Percentiles rank a stretch among this genome's conserved stretches.
phyloP scores from a whole-genome alignment of 352 stramenopile species.

The Phytophthora litchii region DNA sequence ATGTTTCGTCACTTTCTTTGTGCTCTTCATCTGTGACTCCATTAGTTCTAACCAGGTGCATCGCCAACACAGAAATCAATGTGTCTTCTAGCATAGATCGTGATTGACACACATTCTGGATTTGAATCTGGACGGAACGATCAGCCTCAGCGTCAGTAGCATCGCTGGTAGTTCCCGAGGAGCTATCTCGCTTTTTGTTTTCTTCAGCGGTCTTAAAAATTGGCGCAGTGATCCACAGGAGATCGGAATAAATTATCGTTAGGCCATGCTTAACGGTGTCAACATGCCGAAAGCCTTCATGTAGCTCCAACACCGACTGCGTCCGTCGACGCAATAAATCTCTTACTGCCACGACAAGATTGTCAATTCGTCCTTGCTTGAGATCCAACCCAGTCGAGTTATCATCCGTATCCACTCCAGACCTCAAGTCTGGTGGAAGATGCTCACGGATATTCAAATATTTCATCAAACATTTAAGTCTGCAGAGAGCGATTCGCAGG shows the following conservation, averaged over 20 bases:
- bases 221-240: conserved; percentile 74
- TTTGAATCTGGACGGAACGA: conserved; percentile 30
- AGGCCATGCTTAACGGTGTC: conserved; percentile 73
- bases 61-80: conserved; percentile 70
- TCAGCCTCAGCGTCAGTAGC: conserved; percentile 10
- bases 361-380: conserved; percentile 44
- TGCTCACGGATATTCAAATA: conserved; percentile 75
- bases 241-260: conserved; percentile 72
- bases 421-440: conserved; percentile 38
- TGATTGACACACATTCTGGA: conserved; percentile 46
- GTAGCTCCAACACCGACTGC: conserved; percentile 48
- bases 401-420: conserved; percentile 3
- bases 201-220: conserved; percentile 61
- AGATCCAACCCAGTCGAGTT: not conserved
- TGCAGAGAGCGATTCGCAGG: conserved; percentile 60
- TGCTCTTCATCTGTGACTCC: conserved; percentile 30
- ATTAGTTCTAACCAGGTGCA: conserved; percentile 67
- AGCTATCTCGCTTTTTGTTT: conserved; percentile 29
- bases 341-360: conserved; percentile 36
- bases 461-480: conserved; percentile 65
- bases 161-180: conserved; percentile 5
- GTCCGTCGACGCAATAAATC: conserved; percentile 59
- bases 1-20: conserved; percentile 30
- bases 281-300: conserved; percentile 54
- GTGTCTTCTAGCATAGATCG: conserved; percentile 61